Base-by-base conservation (phyloP, 257 asterid genomes). In the Petrea volubilis region DNA sequence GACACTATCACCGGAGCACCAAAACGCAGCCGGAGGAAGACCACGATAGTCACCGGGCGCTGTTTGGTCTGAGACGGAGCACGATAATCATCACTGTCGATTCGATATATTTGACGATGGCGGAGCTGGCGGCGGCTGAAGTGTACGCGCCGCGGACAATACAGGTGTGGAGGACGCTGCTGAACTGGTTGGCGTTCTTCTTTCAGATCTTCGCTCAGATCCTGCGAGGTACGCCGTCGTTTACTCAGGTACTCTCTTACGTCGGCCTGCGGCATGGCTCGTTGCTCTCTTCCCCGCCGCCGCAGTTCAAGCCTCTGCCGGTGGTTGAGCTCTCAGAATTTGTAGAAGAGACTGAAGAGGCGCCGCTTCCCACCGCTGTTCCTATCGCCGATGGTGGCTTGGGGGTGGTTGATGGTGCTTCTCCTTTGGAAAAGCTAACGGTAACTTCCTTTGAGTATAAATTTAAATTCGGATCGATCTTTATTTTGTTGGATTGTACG, bases 201-300 rank as follows among this genome's bases (percentile, higher is more conserved):
- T 90, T 88, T 74, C 96, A 84, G 94, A 88, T 95, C 93, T 95
- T 92, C 75, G 76, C 88, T 69, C 96, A 92, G 98, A 90, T 95
- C 94, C 79, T 92, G 60, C 82, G 94, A 49, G 91, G 96, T 29
- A 81, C 96, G 61, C 98, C 96, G 74, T 88, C 98, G 71, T 64
- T 92, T 20, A 78, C 83, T 64, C 96, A 83, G 83, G 82, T 88
- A 34, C 86, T 93, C 33, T 86, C 91, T 4, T 87, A 46, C 55
- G 85, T 88, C 49, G 96, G 96, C 66, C 44, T 83, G 29, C 91
- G 92, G 10, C 87, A 79, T 7, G 78, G 79, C 21, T 81, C 86
- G 38, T 78, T 81, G 12, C 80, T 80, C 25, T 78, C 93, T 2
- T 72, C 96, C 49, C 73, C 83, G 59, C 75, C 69, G 55, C 43